phyloP scores from a whole-genome alignment of 371 early-diverging fungal genomes.

The Apophysomyces elegans region DNA sequence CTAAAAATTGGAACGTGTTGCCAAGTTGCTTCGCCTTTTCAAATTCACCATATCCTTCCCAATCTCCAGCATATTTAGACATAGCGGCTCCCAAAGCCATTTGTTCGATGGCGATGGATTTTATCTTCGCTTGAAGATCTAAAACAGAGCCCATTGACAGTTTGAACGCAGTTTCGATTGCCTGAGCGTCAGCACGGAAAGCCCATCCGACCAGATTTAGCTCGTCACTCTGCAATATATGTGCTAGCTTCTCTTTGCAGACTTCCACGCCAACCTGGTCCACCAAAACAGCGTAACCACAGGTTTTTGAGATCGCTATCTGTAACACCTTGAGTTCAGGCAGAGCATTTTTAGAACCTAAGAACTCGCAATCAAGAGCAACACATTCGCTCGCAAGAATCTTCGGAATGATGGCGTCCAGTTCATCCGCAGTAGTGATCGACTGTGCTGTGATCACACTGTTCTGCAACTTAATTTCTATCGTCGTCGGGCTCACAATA shows the following conservation, averaged over 20 bases:
- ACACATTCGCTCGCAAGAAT: slow-evolving; percentile 17
- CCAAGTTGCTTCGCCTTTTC: slow-evolving; percentile 35
- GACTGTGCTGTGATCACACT: slow-evolving; percentile 23
- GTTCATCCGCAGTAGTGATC: slow-evolving; percentile 28
- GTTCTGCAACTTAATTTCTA: slow-evolving; percentile 11
- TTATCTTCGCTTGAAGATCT: slow-evolving; percentile 45
- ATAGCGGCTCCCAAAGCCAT: slow-evolving; percentile 36
- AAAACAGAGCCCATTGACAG: slow-evolving; percentile 29
- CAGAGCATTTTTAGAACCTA: slow-evolving; percentile 27
- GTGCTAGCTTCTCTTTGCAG: slow-evolving; percentile 24
- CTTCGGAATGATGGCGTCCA: slow-evolving; percentile 26
- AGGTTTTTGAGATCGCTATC: slow-evolving; percentile 34
- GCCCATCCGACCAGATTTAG: slow-evolving; percentile 44
- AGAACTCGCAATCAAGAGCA: slow-evolving; percentile 51
- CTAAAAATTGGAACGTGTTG: slow-evolving; percentile 29
- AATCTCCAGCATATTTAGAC: slow-evolving; percentile 26
- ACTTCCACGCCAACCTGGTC: slow-evolving; percentile 41
- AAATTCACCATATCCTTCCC: slow-evolving; percentile 41
- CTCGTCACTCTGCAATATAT: slow-evolving; percentile 1
- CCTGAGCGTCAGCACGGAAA: slow-evolving; percentile 39
- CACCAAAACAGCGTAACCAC: slow-evolving; percentile 50
- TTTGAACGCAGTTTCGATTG: slow-evolving; percentile 38
- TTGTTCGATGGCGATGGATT: slow-evolving; percentile 28
- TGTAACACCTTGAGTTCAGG: slow-evolving; percentile 50
- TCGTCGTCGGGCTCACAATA: slow-evolving; percentile 11